Conservation (phyloP, 176 grass and related monocot species). For the Eragrostis curvula region DNA sequence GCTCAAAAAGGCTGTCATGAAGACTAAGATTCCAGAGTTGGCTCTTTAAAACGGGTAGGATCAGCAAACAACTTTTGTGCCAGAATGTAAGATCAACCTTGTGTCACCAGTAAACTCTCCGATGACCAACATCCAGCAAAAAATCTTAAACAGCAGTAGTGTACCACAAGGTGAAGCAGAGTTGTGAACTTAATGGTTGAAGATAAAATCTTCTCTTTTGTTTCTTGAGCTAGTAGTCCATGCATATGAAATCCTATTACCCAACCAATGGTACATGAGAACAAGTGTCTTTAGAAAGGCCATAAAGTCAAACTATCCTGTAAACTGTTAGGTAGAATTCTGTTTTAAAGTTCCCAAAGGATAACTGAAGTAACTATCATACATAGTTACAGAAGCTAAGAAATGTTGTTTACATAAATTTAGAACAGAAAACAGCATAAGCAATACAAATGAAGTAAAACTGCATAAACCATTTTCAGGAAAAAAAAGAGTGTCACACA, state of each 20-base stretch:
- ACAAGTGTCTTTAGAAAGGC: neutral
- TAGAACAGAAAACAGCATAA: conserved; percentile 16
- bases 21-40: neutral
- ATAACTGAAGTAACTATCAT: neutral
- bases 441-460: conserved; percentile 21
- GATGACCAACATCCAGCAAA: conserved; percentile 5
- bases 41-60: neutral
- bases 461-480: neutral
- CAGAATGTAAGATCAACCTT: neutral
- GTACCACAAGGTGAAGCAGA: neutral
- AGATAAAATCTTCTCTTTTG: neutral
- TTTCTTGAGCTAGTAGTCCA: neutral
- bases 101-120: neutral
- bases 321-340: neutral
- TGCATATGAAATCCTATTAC: neutral
- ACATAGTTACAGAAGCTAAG: neutral
- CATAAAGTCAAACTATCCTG: conserved; percentile 5
- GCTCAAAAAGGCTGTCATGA: neutral
- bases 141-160: neutral
- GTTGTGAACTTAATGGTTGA: neutral
- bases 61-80: neutral
- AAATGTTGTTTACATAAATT: neutral
- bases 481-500: conserved; percentile 2
- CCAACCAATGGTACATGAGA: neutral
- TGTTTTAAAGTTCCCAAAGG: neutral